Conservation (phyloP, 129 eudicot genomes). For the Helianthus tuberosus region DNA sequence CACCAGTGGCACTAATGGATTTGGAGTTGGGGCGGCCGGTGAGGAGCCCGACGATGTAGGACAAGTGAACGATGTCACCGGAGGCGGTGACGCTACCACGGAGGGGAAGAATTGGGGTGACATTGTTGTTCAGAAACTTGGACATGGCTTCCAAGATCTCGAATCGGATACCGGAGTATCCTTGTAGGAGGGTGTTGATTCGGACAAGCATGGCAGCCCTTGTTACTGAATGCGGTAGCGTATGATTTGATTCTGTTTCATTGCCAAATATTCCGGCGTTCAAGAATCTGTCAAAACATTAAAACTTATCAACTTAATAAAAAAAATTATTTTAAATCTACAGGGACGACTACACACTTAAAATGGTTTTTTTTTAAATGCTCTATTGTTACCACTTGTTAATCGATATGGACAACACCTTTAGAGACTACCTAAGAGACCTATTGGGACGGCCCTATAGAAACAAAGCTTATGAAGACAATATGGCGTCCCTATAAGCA, state of each 20-base stretch:
- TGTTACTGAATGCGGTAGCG: conserved; percentile 40
- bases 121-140: conserved; percentile 21
- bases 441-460: too few relatives aligned
- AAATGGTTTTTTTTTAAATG: too few relatives aligned
- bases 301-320: background rate
- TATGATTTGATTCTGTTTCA: conserved; percentile 35
- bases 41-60: conserved; percentile 18
- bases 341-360: too few relatives aligned
- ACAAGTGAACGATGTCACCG: conserved; percentile 39
- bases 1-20: conserved; percentile 39
- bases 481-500: too few relatives aligned
- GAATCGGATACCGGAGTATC: conserved; percentile 10
- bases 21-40: conserved; percentile 46
- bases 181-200: conserved; percentile 33
- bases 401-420: too few relatives aligned
- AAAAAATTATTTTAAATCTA: too few relatives aligned
- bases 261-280: conserved; percentile 47
- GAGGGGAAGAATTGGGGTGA: conserved; percentile 42
- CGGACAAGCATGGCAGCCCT: conserved; percentile 51
- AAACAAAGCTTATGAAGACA: too few relatives aligned
- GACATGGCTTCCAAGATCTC: conserved; percentile 12
- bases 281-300: conserved; percentile 32
- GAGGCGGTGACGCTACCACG: conserved; percentile 48
- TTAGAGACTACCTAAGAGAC: too few relatives aligned
- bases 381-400: too few relatives aligned